Conservation (phyloP, 768 basidiomycete genomes). For the Boletus eberwhitei region DNA sequence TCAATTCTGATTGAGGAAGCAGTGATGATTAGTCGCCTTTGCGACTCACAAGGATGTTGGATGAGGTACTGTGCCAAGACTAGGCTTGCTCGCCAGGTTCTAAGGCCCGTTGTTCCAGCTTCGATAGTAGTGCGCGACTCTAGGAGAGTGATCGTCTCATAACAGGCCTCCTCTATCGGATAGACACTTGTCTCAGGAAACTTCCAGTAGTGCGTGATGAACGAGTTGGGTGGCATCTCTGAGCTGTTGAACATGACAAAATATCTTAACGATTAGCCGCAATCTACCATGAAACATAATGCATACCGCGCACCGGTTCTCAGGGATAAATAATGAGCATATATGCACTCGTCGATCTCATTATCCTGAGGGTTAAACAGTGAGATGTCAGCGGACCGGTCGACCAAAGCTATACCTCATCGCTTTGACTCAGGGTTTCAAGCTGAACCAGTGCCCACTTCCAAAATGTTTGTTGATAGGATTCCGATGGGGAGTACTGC, state of each 20-base stretch:
- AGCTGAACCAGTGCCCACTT: conserved; percentile 62
- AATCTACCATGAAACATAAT: not conserved
- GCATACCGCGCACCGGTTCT: conserved; percentile 32
- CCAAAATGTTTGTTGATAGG: conserved; percentile 69
- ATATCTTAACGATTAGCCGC: not conserved
- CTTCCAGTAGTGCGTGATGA: conserved; percentile 65
- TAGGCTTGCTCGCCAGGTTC: conserved; percentile 77
- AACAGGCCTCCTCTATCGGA: conserved; percentile 11
- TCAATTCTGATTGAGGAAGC: not conserved
- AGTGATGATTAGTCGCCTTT: not conserved
- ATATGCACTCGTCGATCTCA: conserved; percentile 66
- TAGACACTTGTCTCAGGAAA: not conserved
- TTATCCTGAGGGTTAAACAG: conserved; percentile 39
- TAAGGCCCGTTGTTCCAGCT: conserved; percentile 72
- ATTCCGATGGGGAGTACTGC: conserved; percentile 57
- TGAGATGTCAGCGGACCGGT: not conserved
- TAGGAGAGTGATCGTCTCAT: conserved; percentile 53
- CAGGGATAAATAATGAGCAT: conserved; percentile 56
- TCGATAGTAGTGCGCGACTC: conserved; percentile 76
- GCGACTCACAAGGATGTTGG: conserved; percentile 47
- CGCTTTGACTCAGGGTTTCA: conserved; percentile 38
- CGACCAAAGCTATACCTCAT: conserved; percentile 43
- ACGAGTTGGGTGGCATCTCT: conserved; percentile 42
- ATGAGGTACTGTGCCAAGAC: conserved; percentile 61
- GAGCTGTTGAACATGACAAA: conserved; percentile 15